phyloP scores from a whole-genome alignment of 2,329 filamentous ascomycete genomes.

The Cercospora sp. region DNA sequence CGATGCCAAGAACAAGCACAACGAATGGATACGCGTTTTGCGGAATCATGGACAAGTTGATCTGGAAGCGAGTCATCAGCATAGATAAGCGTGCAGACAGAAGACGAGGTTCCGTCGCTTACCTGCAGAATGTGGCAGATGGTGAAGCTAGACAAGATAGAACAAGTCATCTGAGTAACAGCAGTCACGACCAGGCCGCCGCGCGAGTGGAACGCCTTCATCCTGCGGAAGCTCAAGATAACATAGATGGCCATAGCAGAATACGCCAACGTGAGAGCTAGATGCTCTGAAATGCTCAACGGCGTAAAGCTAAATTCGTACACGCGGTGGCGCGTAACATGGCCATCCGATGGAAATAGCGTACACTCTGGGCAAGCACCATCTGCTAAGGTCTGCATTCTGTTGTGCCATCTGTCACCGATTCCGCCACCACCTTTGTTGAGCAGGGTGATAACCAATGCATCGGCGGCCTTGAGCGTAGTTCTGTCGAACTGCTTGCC shows the following conservation, averaged over 20 bases:
- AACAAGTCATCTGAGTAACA: slow-evolving; percentile 64
- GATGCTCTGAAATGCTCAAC: slow-evolving; percentile 65
- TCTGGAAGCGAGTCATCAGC: not conserved
- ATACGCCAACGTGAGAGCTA: slow-evolving; percentile 66
- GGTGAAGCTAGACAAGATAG: slow-evolving; percentile 76
- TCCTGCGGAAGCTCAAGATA: slow-evolving; percentile 63
- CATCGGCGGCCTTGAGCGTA: slow-evolving; percentile 69
- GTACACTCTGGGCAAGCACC: slow-evolving; percentile 59
- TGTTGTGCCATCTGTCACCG: slow-evolving; percentile 65
- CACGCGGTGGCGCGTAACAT: slow-evolving; percentile 58
- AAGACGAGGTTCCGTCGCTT: too few relatives aligned
- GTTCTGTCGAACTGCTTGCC: slow-evolving; percentile 74
- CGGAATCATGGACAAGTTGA: slow-evolving; percentile 74
- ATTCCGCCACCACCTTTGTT: slow-evolving; percentile 66
- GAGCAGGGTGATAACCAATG: slow-evolving; percentile 74
- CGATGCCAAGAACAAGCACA: slow-evolving; percentile 73
- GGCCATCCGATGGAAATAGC: slow-evolving; percentile 63
- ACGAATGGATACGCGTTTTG: slow-evolving; percentile 73
- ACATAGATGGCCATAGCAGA: slow-evolving; percentile 65
- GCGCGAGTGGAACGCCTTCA: slow-evolving; percentile 74
- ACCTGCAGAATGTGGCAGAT: slow-evolving; percentile 71
- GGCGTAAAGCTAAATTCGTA: slow-evolving; percentile 80
- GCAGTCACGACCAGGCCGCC: slow-evolving; percentile 71
- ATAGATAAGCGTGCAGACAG: not conserved
- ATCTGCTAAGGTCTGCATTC: slow-evolving; percentile 55